Evolutionary conservation across 2,329 filamentous ascomycete genomes (phyloP).

Genomic region (Colletotrichum kahawae): DNA sequence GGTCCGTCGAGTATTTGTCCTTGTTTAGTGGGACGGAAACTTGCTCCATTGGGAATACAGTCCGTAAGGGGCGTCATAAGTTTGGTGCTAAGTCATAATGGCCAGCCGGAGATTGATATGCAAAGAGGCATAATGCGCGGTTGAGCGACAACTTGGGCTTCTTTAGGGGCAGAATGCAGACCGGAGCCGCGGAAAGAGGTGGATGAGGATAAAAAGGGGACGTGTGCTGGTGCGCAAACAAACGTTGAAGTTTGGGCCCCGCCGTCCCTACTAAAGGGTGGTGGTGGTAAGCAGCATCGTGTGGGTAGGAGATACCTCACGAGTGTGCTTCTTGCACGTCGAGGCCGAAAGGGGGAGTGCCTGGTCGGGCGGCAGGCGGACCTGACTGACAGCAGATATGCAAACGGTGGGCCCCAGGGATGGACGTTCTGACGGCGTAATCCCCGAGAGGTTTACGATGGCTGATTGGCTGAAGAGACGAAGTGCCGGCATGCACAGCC

Average conservation of each 20-base stretch:
- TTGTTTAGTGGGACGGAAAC: background rate
- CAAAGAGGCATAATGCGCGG: background rate
- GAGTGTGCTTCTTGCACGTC: background rate
- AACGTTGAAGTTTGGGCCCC: background rate
- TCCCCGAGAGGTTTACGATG: background rate
- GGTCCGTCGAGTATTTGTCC: background rate
- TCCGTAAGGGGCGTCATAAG: background rate
- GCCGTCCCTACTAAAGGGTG: background rate
- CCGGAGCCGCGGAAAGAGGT: background rate
- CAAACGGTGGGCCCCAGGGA: background rate
- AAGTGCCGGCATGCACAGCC: slow-evolving; percentile 7
- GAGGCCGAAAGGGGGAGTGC: background rate
- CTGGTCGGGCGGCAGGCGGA: background rate
- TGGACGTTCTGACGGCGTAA: slow-evolving; percentile 1
- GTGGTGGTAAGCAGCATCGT: background rate
- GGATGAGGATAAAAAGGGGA: background rate
- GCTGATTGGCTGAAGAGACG: slow-evolving; percentile 3
- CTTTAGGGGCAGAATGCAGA: background rate
- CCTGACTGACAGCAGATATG: slow-evolving; percentile 4
- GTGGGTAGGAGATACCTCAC: background rate
- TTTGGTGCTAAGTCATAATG: background rate
- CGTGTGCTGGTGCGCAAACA: background rate
- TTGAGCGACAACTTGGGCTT: background rate
- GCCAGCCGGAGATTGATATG: slow-evolving; percentile 4
- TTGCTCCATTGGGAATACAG: background rate